These are phyloP conservation scores for Fusarium coffeatum DNA, from an alignment of 2,329 filamentous ascomycete genomes.

Conservation along the genomic window DNA sequence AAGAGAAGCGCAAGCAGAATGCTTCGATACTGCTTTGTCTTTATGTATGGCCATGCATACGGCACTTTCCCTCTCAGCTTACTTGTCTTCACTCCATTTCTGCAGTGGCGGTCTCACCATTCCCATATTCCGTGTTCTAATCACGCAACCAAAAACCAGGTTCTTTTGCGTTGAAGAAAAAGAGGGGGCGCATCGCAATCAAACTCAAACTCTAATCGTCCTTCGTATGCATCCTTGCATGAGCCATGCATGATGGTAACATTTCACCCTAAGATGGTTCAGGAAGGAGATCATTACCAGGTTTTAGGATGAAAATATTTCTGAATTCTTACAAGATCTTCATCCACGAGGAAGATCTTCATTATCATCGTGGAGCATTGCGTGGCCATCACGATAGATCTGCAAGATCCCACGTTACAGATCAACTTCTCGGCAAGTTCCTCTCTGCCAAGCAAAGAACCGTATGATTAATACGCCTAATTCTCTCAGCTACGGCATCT, in stretches of 20 bases:
- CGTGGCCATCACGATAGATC: not conserved
- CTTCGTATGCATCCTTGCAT: not conserved
- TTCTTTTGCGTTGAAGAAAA: not conserved
- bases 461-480: too few relatives aligned
- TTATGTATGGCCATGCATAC: not conserved
- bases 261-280: not conserved
- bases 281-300: not conserved
- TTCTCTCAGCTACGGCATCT: not conserved
- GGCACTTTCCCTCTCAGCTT: not conserved
- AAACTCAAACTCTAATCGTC: constrained; percentile 2
- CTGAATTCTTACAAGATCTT: not conserved
- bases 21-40: not conserved
- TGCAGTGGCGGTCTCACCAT: constrained; percentile 1
- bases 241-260: not conserved
- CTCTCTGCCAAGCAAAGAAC: not conserved
- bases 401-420: not conserved
- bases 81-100: not conserved
- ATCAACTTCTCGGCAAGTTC: not conserved
- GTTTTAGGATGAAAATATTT: not conserved
- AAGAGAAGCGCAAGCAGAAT: not conserved
- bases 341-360: not conserved
- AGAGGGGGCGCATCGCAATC: not conserved
- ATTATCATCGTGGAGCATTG: not conserved
- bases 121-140: not conserved
- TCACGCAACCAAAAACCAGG: not conserved